phyloP scores from a whole-genome alignment of 805 yeast genomes.

The Hanseniaspora taiwanica region DNA sequence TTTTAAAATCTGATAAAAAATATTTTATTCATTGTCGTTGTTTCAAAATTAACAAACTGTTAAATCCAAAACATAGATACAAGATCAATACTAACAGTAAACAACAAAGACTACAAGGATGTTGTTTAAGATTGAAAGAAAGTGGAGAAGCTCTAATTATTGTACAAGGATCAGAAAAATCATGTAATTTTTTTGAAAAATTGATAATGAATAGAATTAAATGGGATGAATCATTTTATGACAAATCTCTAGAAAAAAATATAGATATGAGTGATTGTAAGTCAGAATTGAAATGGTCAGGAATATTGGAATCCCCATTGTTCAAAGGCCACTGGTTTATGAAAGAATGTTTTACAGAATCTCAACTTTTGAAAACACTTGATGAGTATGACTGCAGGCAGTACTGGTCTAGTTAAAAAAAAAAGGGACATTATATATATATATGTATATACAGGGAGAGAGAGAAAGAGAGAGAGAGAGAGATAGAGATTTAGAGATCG shows the following conservation, averaged over 20 bases:
- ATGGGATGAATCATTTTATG: slow-evolving; percentile 47
- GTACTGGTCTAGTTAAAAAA: no score
- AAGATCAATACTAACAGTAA: slow-evolving; percentile 74
- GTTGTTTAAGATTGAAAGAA: slow-evolving; percentile 32
- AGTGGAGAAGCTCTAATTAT: slow-evolving; percentile 43
- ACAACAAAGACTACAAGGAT: slow-evolving; percentile 56
- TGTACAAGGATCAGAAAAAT: slow-evolving; percentile 60
- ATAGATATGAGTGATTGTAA: slow-evolving; percentile 32
- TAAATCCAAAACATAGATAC: slow-evolving; percentile 53
- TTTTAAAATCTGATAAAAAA: neutral
- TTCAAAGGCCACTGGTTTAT: slow-evolving; percentile 42
- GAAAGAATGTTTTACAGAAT: slow-evolving; percentile 37
- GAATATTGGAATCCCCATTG: slow-evolving; percentile 24
- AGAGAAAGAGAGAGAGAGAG: neutral
- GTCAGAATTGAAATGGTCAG: slow-evolving; percentile 56
- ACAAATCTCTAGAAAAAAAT: slow-evolving; percentile 15
- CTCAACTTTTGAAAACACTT: slow-evolving; percentile 37
- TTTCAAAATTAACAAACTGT: slow-evolving; percentile 39
- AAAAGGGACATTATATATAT: neutral
- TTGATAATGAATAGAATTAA: slow-evolving; percentile 47
- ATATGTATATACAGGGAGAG: neutral
- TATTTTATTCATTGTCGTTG: slow-evolving; percentile 28
- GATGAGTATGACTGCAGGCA: slow-evolving; percentile 40
- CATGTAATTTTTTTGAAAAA: slow-evolving; percentile 48
- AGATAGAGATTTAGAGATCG: neutral